phyloP scores from a whole-genome alignment of 2,329 filamentous ascomycete species.

The Harringtonia lauricola region DNA sequence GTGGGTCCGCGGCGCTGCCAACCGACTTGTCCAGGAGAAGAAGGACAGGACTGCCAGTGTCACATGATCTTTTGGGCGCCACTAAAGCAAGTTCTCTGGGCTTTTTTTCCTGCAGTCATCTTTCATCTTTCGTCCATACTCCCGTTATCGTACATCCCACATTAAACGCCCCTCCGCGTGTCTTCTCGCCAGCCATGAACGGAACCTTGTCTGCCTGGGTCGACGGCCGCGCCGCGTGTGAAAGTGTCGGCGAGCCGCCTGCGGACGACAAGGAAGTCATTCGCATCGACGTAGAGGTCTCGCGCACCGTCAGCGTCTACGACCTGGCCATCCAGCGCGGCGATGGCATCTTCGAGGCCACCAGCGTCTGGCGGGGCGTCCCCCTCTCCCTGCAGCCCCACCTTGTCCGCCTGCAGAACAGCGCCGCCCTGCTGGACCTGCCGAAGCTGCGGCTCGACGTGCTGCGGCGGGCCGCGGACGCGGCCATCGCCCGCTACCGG shows the following conservation, averaged over 20 bases:
- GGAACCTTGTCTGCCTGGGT: slow-evolving; percentile 1
- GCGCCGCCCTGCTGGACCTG: slow-evolving; percentile 3
- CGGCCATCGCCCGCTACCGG: neutral
- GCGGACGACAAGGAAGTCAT: neutral
- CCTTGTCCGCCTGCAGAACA: slow-evolving; percentile 2
- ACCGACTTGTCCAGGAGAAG: too few species aligned
- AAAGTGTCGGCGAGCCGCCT: slow-evolving; percentile 1
- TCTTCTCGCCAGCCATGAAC: too few species aligned
- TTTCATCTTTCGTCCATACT: too few species aligned
- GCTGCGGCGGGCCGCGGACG: neutral
- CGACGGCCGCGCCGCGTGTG: slow-evolving; percentile 2
- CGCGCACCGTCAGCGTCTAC: slow-evolving; percentile 2
- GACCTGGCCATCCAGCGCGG: slow-evolving; percentile 2
- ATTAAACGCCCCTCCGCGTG: too few species aligned
- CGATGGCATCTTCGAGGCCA: slow-evolving; percentile 4
- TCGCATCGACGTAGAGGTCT: neutral
- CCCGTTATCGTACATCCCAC: too few species aligned
- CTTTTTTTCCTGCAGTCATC: too few species aligned
- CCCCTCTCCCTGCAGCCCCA: slow-evolving; percentile 1
- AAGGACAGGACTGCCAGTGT: too few species aligned
- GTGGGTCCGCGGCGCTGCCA: too few species aligned
- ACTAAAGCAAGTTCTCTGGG: too few species aligned
- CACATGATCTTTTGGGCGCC: too few species aligned
- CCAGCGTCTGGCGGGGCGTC: slow-evolving; percentile 2
- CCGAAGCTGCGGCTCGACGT: neutral